Conservation (phyloP, 1,284 basidiomycete species). For the Cutaneotrichosporon cyanovorans region DNA sequence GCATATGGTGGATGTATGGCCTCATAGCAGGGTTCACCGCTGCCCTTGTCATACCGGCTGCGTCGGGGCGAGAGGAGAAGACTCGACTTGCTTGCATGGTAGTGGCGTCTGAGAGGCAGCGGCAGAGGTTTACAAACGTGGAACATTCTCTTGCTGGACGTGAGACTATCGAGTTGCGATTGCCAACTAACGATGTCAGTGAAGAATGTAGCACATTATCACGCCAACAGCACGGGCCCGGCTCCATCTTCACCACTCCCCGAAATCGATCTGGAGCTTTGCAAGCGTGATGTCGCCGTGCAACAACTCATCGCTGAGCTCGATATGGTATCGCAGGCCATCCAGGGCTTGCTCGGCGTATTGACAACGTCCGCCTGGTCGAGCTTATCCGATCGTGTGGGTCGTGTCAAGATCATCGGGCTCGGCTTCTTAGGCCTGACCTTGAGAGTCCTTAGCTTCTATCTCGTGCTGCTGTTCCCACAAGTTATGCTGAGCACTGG, state of each 20-base stretch:
- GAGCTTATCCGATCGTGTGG: conserved; percentile 1
- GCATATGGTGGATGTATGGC: not conserved
- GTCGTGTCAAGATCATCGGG: not conserved
- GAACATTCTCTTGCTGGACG: no score
- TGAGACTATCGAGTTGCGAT: no score
- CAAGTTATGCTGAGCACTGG: not conserved
- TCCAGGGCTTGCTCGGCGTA: not conserved
- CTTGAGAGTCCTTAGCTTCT: not conserved
- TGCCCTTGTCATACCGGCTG: not conserved
- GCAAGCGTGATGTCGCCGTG: not conserved
- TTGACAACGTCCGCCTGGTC: not conserved
- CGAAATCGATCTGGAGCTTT: conserved; percentile 1
- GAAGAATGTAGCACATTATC: no score
- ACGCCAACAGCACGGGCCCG: no score
- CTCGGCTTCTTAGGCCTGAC: not conserved
- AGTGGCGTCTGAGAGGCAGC: not conserved
- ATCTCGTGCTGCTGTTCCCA: not conserved
- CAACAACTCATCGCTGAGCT: not conserved
- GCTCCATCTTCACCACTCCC: not conserved
- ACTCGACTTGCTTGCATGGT: not conserved
- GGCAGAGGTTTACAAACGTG: no score
- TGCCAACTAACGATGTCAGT: no score
- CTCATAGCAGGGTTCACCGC: not conserved
- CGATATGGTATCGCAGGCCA: not conserved
- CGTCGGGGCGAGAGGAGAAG: not conserved